Conservation (phyloP, 768 basidiomycete species). For the Mrakia hoshinonis region DNA sequence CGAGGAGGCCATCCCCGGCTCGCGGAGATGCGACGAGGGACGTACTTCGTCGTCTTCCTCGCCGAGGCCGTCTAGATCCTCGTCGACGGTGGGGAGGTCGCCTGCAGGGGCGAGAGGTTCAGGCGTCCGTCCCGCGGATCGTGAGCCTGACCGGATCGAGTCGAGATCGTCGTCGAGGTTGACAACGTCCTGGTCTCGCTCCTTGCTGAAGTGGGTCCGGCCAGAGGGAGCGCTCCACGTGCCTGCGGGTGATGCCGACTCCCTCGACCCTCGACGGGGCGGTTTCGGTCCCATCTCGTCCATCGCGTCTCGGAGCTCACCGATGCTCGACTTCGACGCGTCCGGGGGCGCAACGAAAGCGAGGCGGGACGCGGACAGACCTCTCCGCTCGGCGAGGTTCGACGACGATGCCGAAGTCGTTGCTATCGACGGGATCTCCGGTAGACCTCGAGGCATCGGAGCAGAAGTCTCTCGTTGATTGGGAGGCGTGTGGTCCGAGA, state of each 20-base stretch:
- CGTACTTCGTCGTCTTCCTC: neutral
- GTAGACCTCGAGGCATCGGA: neutral
- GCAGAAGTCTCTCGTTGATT: neutral
- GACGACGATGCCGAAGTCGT: neutral
- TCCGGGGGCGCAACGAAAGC: slow-evolving; percentile 62
- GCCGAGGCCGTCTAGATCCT: neutral
- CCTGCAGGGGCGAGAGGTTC: neutral
- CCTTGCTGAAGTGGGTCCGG: neutral
- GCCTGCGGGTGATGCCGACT: neutral
- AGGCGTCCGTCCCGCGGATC: neutral
- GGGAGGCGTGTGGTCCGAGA: slow-evolving; percentile 10
- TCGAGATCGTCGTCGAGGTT: slow-evolving; percentile 15
- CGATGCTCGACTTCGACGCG: slow-evolving; percentile 48
- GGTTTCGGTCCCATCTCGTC: neutral
- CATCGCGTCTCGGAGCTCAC: slow-evolving; percentile 41
- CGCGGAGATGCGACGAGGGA: neutral
- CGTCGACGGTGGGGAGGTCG: neutral
- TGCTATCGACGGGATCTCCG: neutral
- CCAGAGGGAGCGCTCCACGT: neutral
- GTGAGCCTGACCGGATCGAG: neutral
- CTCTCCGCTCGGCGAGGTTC: slow-evolving; percentile 2
- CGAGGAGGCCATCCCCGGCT: slow-evolving; percentile 1
- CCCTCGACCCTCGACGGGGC: neutral
- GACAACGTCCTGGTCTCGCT: slow-evolving; percentile 7
- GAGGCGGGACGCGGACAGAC: neutral